Percentiles rank a stretch among this genome's conserved stretches.
These are phyloP conservation scores for Leccinum pellstonianum DNA, from an alignment of 768 basidiomycete genomes.

Conservation along the genomic window DNA sequence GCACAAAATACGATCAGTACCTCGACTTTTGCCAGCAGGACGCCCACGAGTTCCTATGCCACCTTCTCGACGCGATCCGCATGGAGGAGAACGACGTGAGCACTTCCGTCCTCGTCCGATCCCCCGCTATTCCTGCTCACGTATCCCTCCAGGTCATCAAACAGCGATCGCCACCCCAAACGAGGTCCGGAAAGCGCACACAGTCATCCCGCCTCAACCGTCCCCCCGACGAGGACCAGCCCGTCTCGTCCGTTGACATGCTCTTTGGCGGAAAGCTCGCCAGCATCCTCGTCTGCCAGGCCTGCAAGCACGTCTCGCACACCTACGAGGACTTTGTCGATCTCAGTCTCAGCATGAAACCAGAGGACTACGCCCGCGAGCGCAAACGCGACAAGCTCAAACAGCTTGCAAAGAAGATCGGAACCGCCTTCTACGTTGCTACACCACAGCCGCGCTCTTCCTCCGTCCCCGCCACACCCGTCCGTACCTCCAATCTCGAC, in stretches of 20 bases:
- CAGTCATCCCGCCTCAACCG: not conserved
- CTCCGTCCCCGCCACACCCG: constrained; percentile 52
- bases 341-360: constrained; percentile 84
- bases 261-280: constrained; percentile 88
- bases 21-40: constrained; percentile 95
- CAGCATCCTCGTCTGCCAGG: constrained; percentile 90
- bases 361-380: constrained; percentile 71
- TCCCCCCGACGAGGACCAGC: constrained; percentile 37
- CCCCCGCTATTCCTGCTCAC: not conserved
- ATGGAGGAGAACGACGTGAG: constrained; percentile 93
- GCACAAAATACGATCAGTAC: constrained; percentile 91
- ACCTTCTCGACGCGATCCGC: constrained; percentile 85
- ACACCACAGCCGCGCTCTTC: constrained; percentile 49
- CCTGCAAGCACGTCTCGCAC: constrained; percentile 90
- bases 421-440: constrained; percentile 24
- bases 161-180: constrained; percentile 50
- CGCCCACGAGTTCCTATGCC: constrained; percentile 89
- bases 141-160: constrained; percentile 64
- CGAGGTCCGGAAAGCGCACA: constrained; percentile 33
- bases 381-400: constrained; percentile 78
- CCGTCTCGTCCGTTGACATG: constrained; percentile 80
- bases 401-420: constrained; percentile 65
- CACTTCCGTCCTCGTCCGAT: not conserved
- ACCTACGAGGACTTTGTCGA: constrained; percentile 88
- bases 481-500: constrained; percentile 33